Evolutionary conservation across 2,329 filamentous ascomycete genomes (phyloP).

Genomic region (Trichoderma oligosporum): DNA sequence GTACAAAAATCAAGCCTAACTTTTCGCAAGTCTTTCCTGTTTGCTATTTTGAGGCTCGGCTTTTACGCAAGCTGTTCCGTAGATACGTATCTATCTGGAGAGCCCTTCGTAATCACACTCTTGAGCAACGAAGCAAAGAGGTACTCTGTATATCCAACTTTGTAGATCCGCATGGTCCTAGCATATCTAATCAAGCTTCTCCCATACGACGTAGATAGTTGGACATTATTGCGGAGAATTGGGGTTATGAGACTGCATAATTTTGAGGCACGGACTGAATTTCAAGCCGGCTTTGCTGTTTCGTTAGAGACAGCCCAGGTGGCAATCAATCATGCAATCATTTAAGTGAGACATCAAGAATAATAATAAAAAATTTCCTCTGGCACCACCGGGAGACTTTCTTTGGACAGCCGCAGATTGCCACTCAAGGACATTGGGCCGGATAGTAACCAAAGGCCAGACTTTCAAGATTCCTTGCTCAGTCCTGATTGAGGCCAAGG

Average conservation of each 20-base stretch:
- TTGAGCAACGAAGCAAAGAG: background rate
- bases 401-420: background rate
- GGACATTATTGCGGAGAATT: slow-evolving; percentile 1
- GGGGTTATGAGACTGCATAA: background rate
- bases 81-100: slow-evolving; percentile 3
- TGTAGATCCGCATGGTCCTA: slow-evolving; percentile 1
- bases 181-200: background rate
- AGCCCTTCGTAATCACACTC: background rate
- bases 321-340: slow-evolving; percentile 12
- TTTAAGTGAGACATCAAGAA: background rate
- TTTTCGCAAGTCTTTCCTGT: slow-evolving; percentile 4
- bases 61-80: background rate
- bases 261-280: background rate
- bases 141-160: slow-evolving; percentile 5
- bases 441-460: slow-evolving; percentile 4
- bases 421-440: slow-evolving; percentile 1
- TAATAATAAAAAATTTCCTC: background rate
- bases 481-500: slow-evolving; percentile 1
- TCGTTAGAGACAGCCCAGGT: slow-evolving; percentile 7
- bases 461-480: slow-evolving; percentile 2
- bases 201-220: background rate
- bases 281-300: background rate
- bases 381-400: slow-evolving; percentile 14
- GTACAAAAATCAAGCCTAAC: slow-evolving; percentile 1
- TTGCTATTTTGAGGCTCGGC: background rate